These are phyloP conservation scores for Xylariaceae sp. DNA, from an alignment of 2,329 filamentous ascomycete species.

Conservation along the genomic window DNA sequence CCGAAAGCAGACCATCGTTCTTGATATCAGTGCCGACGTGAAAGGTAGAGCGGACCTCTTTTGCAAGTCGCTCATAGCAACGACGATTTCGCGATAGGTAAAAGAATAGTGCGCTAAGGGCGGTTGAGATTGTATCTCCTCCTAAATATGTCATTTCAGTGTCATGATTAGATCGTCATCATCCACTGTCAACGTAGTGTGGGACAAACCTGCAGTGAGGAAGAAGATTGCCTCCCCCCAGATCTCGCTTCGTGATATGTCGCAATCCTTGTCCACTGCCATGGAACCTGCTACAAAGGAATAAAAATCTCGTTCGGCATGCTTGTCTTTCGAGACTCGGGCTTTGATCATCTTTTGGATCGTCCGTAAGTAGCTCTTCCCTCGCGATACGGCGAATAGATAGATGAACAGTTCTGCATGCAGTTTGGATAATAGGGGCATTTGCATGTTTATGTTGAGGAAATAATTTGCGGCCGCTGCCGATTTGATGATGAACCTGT, in stretches of 20 bases:
- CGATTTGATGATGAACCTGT: conserved; percentile 1
- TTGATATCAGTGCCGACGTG: background rate
- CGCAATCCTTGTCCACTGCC: background rate
- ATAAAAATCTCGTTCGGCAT: no score
- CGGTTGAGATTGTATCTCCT: background rate
- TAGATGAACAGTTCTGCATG: no score
- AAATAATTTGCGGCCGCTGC: background rate
- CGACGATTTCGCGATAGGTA: background rate
- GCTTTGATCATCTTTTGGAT: no score
- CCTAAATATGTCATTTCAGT: no score
- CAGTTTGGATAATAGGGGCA: no score
- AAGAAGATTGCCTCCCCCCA: conserved; percentile 5
- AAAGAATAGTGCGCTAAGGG: background rate
- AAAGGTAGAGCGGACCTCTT: conserved; percentile 1
- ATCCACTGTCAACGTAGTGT: background rate
- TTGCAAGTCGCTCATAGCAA: background rate
- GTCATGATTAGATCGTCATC: background rate
- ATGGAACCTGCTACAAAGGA: no score
- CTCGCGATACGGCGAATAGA: no score
- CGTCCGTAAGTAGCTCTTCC: no score
- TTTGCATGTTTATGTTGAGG: no score
- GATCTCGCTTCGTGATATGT: background rate
- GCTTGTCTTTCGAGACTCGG: no score
- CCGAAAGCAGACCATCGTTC: background rate
- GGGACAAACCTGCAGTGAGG: background rate